phyloP scores from a whole-genome alignment of 1,284 basidiomycete species.

The Xerocomus minutiporus region DNA sequence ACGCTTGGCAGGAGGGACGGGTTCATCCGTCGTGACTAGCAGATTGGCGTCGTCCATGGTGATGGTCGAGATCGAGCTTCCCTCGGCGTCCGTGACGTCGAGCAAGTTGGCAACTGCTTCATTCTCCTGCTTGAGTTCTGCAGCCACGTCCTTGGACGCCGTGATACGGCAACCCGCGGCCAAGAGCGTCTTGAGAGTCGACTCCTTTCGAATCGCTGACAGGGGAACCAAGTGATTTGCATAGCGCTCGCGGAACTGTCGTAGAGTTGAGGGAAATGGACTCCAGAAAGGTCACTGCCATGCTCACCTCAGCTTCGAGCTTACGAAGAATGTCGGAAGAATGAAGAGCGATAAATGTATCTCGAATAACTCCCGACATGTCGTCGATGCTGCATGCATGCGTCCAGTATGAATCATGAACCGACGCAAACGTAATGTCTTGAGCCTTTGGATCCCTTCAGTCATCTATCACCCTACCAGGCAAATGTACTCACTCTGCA shows the following conservation, averaged over 20 bases:
- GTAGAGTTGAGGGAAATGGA: neutral
- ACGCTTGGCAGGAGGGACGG: slow-evolving; percentile 19
- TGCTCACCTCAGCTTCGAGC: slow-evolving; percentile 55
- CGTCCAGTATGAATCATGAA: slow-evolving; percentile 99
- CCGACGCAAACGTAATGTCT: slow-evolving; percentile 84
- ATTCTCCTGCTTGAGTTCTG: slow-evolving; percentile 32
- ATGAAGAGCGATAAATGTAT: slow-evolving; percentile 92
- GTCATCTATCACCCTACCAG: neutral
- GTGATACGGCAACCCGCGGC: slow-evolving; percentile 42
- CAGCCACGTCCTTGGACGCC: slow-evolving; percentile 39
- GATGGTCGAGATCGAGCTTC: slow-evolving; percentile 24
- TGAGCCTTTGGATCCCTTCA: slow-evolving; percentile 44
- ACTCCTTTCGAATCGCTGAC: slow-evolving; percentile 39
- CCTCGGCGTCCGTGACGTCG: slow-evolving; percentile 24
- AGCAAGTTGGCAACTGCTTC: slow-evolving; percentile 25
- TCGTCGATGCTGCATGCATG: slow-evolving; percentile 85
- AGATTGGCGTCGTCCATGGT: slow-evolving; percentile 6
- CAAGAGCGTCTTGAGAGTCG: slow-evolving; percentile 37
- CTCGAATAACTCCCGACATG: slow-evolving; percentile 88
- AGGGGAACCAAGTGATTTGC: slow-evolving; percentile 72
- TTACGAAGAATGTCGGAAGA: slow-evolving; percentile 75
- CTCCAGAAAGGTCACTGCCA: neutral
- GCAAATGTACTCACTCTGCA: slow-evolving; percentile 56
- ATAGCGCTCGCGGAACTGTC: slow-evolving; percentile 76
- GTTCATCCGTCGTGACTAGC: neutral